phyloP scores from a whole-genome alignment of 1,284 basidiomycete species.

The Boletus calvinii region DNA sequence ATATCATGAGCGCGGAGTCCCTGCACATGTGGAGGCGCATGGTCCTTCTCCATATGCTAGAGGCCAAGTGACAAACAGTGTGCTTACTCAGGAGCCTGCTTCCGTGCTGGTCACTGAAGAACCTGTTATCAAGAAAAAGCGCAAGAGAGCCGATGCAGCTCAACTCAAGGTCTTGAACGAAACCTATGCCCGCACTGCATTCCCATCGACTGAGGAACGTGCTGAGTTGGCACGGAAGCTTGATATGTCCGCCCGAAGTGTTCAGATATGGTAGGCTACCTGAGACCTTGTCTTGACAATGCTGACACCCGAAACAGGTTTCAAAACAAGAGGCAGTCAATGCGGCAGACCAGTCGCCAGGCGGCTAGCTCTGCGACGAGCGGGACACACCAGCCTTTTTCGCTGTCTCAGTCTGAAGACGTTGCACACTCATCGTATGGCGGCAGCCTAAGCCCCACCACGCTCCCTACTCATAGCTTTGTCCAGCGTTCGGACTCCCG shows the following conservation, averaged over 20 bases:
- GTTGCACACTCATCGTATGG: constrained; percentile 33
- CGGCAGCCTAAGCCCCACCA: constrained; percentile 36
- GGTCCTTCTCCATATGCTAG: constrained; percentile 45
- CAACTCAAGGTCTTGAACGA: constrained; percentile 80
- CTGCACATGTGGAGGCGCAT: constrained; percentile 35
- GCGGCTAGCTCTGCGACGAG: constrained; percentile 44
- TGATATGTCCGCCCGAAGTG: constrained; percentile 79
- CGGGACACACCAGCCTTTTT: constrained; percentile 51
- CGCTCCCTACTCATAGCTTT: constrained; percentile 37
- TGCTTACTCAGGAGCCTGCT: constrained; percentile 35
- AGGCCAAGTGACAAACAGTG: constrained; percentile 32
- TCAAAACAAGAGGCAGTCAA: constrained; percentile 81
- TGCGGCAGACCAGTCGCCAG: constrained; percentile 72
- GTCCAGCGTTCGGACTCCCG: constrained; percentile 42
- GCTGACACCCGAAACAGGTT: constrained; percentile 52
- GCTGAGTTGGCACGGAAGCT: constrained; percentile 68
- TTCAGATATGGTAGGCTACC: constrained; percentile 73
- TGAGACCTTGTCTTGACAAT: constrained; percentile 16
- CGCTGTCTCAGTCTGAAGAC: constrained; percentile 42
- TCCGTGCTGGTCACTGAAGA: constrained; percentile 46
- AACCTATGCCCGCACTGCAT: constrained; percentile 74
- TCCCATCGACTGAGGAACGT: constrained; percentile 83
- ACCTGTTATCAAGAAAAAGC: constrained; percentile 78
- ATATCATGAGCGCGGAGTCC: constrained; percentile 33
- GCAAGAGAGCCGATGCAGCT: constrained; percentile 76